A percentile compares a stretch with the other conserved stretches of the same genome.
Evolutionary conservation across 768 basidiomycete species (phyloP).

Genomic region (Boletales sp.): DNA sequence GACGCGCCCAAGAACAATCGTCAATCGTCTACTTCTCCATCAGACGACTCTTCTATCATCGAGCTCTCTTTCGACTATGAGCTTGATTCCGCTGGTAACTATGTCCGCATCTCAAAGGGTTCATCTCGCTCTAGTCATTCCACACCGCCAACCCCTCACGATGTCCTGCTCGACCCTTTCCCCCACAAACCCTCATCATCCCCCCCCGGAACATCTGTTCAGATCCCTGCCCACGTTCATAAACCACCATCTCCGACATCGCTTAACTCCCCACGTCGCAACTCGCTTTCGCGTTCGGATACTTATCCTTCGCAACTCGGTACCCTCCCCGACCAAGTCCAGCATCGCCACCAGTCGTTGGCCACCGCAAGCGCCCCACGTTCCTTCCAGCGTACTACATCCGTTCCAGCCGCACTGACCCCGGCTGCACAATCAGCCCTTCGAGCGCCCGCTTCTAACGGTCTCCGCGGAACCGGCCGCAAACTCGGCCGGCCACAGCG

Average conservation of each 20-base stretch:
- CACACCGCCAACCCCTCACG: constrained; percentile 41
- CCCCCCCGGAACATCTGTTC: constrained; percentile 18
- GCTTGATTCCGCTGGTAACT: constrained; percentile 42
- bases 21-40: constrained; percentile 34
- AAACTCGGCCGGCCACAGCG: constrained; percentile 34
- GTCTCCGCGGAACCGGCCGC: constrained; percentile 33
- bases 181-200: constrained; percentile 24
- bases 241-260: constrained; percentile 34
- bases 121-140: constrained; percentile 35
- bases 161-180: constrained; percentile 25
- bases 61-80: constrained; percentile 50
- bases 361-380: constrained; percentile 33
- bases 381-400: constrained; percentile 64
- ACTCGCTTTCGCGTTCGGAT: constrained; percentile 64
- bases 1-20: constrained; percentile 32
- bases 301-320: constrained; percentile 48
- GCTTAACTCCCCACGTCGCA: constrained; percentile 40
- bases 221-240: constrained; percentile 14
- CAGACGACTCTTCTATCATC: constrained; percentile 44
- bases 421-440: constrained; percentile 27
- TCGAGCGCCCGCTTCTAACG: constrained; percentile 29
- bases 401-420: constrained; percentile 47
- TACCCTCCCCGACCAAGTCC: constrained; percentile 29
- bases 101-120: constrained; percentile 45
- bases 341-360: constrained; percentile 25